Evolutionary conservation across 2,329 filamentous ascomycete species (phyloP).

Genomic region (Xylariales sp.): DNA sequence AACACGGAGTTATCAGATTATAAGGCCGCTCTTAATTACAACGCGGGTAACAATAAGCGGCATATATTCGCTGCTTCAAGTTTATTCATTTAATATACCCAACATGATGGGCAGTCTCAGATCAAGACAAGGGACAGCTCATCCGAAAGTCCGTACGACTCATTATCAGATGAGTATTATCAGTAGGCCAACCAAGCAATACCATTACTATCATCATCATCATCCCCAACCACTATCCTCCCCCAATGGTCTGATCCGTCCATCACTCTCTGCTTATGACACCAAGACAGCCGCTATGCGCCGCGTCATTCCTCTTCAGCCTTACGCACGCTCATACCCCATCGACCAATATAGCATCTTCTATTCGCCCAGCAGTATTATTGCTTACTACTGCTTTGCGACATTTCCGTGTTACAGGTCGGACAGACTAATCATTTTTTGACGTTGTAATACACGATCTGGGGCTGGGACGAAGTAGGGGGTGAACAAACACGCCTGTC

Average conservation of each 20-base stretch:
- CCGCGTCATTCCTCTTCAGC: constrained; percentile 38
- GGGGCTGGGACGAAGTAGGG: not conserved
- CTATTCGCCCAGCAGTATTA: constrained; percentile 35
- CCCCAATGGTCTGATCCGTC: constrained; percentile 22
- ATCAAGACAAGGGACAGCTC: not conserved
- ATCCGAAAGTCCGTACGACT: not conserved
- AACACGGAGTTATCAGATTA: not conserved
- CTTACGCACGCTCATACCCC: constrained; percentile 26
- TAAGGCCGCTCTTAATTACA: not conserved
- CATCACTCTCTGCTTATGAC: constrained; percentile 27
- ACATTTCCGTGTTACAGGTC: constrained; percentile 34
- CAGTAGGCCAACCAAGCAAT: not conserved
- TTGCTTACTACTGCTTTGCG: constrained; percentile 32
- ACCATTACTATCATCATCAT: constrained; percentile 23
- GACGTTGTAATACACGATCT: constrained; percentile 37
- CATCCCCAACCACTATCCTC: not conserved
- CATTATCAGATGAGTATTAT: not conserved
- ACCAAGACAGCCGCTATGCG: constrained; percentile 37
- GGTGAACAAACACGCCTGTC: not conserved
- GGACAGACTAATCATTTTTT: constrained; percentile 34
- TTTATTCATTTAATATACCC: not conserved
- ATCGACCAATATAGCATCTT: constrained; percentile 36
- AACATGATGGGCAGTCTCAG: not conserved
- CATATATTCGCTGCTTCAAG: not conserved
- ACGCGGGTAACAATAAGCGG: not conserved